Evolutionary conservation across 768 basidiomycete species (phyloP).

Genomic region (Mycena filopes): DNA sequence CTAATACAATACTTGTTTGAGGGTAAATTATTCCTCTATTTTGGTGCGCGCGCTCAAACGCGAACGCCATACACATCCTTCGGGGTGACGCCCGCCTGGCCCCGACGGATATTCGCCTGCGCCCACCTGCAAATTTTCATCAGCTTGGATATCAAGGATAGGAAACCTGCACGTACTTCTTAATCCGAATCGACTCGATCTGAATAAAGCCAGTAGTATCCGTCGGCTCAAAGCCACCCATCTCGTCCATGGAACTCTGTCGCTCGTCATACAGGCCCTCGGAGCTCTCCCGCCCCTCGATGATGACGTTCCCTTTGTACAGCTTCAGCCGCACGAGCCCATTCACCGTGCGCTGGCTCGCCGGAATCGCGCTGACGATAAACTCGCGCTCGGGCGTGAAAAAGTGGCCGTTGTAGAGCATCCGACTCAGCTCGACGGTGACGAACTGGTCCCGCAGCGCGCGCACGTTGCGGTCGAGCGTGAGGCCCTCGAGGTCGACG

Average conservation of each 20-base stretch:
- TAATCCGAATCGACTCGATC: conserved; percentile 97
- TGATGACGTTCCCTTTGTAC: conserved; percentile 95
- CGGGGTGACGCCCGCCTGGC: conserved; percentile 80
- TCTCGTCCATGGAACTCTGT: conserved; percentile 98
- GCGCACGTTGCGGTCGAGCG: conserved; percentile 97
- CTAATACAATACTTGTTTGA: conserved; percentile 18
- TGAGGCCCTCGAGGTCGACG: conserved; percentile 96
- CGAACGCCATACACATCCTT: conserved; percentile 84
- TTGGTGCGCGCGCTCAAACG: conserved; percentile 43
- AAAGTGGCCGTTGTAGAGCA: conserved; percentile 99
- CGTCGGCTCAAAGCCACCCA: conserved; percentile 97
- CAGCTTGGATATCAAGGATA: conserved; percentile 11
- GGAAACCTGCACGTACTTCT: conserved; percentile 71
- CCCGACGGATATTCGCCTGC: conserved; percentile 86
- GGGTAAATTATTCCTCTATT: background rate
- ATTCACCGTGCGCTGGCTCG: conserved; percentile 96
- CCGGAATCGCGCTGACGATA: conserved; percentile 87
- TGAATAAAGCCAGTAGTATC: conserved; percentile 97
- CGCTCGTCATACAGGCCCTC: conserved; percentile 97
- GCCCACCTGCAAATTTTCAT: conserved; percentile 71
- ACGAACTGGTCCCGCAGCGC: conserved; percentile 95
- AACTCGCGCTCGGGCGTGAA: conserved; percentile 99
- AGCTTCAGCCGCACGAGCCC: conserved; percentile 90
- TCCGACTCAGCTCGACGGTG: conserved; percentile 88
- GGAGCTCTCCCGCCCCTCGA: conserved; percentile 90